Percentiles rank a stretch among this genome's conserved stretches.
Evolutionary conservation across 1,284 basidiomycete genomes (phyloP).

Genomic region (Fistulina hepatica): DNA sequence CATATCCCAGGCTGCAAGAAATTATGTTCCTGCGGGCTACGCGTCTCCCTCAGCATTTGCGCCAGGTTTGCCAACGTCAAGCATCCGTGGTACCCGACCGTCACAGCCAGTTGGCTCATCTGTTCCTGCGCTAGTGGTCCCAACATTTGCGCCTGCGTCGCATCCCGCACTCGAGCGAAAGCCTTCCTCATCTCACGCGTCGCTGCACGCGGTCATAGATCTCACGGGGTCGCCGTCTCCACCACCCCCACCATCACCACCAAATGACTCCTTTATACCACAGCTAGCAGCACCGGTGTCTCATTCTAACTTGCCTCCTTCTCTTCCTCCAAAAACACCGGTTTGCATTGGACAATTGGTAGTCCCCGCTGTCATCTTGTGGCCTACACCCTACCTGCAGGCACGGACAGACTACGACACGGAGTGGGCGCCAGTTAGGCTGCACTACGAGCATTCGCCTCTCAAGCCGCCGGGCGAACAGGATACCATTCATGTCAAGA

Average conservation of each 20-base stretch:
- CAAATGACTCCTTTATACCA: too few species aligned
- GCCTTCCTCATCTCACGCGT: constrained; percentile 14
- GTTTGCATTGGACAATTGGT: constrained; percentile 83
- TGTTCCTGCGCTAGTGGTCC: neutral
- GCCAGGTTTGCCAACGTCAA: too few species aligned
- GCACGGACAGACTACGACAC: constrained; percentile 36
- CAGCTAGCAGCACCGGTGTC: constrained; percentile 18
- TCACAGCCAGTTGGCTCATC: too few species aligned
- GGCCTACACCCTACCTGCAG: constrained; percentile 67
- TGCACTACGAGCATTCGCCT: constrained; percentile 57
- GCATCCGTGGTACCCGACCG: too few species aligned
- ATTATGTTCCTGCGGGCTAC: neutral
- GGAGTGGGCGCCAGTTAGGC: constrained; percentile 70
- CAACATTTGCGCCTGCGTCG: neutral
- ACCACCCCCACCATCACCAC: constrained; percentile 29
- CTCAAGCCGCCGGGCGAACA: constrained; percentile 41
- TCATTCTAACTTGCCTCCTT: constrained; percentile 29
- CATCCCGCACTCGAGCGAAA: too few species aligned
- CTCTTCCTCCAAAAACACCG: constrained; percentile 62
- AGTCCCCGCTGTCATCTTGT: constrained; percentile 76
- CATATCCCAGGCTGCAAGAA: neutral
- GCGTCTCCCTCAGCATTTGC: neutral
- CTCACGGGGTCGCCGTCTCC: constrained; percentile 67
- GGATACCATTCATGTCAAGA: constrained; percentile 75
- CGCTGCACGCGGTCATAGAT: constrained; percentile 45